phyloP scores from a whole-genome alignment of 441 rosid genomes.

The Omphalea diandra region DNA sequence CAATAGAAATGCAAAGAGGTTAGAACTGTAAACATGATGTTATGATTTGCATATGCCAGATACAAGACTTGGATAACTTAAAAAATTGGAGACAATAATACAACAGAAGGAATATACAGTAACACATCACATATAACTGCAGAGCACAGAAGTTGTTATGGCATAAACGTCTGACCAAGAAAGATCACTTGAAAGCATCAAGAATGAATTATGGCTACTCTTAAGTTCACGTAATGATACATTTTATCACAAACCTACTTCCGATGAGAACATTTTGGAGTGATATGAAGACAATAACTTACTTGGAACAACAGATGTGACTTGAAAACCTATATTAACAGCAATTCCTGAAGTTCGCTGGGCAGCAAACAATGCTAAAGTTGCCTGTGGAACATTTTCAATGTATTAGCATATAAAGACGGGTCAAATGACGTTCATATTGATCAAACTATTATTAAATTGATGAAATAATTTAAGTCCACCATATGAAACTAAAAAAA shows the following conservation, averaged over 20 bases:
- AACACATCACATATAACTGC: background rate
- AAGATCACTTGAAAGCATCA: background rate
- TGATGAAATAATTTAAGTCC: slow-evolving; percentile 3
- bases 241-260: slow-evolving; percentile 3
- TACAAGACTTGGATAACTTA: background rate
- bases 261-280: background rate
- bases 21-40: background rate
- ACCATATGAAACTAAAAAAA: background rate
- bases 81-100: background rate
- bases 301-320: slow-evolving; percentile 87
- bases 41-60: background rate
- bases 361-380: slow-evolving; percentile 75
- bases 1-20: background rate
- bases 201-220: background rate
- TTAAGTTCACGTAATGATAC: slow-evolving; percentile 5
- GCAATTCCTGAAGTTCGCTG: slow-evolving; percentile 77
- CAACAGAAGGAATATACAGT: background rate
- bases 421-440: background rate
- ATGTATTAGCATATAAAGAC: slow-evolving; percentile 5
- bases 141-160: background rate
- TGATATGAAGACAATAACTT: slow-evolving; percentile 26
- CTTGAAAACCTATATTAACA: slow-evolving; percentile 89
- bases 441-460: background rate
- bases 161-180: slow-evolving; percentile 10
- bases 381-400: slow-evolving; percentile 53